Base-by-base conservation (phyloP, 306 rosid species). In the Benincasa hispida region DNA sequence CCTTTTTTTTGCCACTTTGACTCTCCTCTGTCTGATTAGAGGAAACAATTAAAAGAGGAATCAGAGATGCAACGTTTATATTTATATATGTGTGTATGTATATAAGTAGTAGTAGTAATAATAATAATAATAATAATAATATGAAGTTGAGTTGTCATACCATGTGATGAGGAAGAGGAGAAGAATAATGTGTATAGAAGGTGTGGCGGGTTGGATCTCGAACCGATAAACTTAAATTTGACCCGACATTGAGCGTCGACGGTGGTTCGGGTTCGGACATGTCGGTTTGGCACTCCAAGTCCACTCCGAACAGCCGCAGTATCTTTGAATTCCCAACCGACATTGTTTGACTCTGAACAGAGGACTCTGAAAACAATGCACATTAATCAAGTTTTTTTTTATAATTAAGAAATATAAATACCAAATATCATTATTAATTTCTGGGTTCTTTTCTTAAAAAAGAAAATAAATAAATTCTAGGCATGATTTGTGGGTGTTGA, bases 241-340 rank as follows among this genome's bases (percentile, higher is more conserved):
- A 87, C 6, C 85, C 83, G 54, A 76, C 80, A 74, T 79, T 83
- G 1, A 90, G 86, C 54, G 79, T 81, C 4, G 87, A 88, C 8
- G 76, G 47, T 41, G 91, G 88, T 77, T 87, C 91, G 14, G 92
- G 82, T 50, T 51, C 85, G 28, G 54, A 79, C 45, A 77, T 39
- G 32, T 82, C 82, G 8, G 88, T 34, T 81, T 95, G 93, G 85
- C 91, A 95, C 83, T 92, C 97, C 91, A 95, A 78, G 89, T 92
- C 84, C 72, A 95, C 99, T 13, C 99, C 99, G 53, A 95, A 95
- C 15, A 95, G 81, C 90, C 99, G 87, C 80, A 95, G 87, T 61
- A 85, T 87, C 82, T 78, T 95, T 3, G 97, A 89, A 84, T 75
- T 93, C 35, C 88, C 89, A 51, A 50, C 80, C 28, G 78, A 50